These are phyloP conservation scores for Hygrophila difformis DNA, from an alignment of 257 asterid genomes.

Conservation along the genomic window DNA sequence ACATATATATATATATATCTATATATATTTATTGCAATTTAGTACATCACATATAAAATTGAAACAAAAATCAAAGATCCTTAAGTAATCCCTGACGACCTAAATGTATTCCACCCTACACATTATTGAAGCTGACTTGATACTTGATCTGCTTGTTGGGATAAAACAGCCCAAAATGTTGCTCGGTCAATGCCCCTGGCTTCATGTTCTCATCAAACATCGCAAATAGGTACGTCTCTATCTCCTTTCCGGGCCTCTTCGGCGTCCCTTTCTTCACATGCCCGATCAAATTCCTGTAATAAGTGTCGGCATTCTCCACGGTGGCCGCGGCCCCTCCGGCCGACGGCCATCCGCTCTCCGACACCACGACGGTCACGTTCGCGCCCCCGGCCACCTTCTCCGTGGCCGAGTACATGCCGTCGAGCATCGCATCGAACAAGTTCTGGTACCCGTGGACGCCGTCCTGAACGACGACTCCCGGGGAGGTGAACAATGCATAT, in stretches of 20 bases:
- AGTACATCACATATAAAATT: too few relatives aligned
- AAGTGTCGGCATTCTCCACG: constrained; percentile 25
- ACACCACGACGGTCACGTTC: constrained; percentile 24
- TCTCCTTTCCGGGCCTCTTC: constrained; percentile 18
- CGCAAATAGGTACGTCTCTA: constrained; percentile 46
- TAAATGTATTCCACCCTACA: too few relatives aligned
- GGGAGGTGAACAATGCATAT: constrained; percentile 23
- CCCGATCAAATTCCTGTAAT: constrained; percentile 26
- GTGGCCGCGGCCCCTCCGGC: constrained; percentile 26
- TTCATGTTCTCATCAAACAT: constrained; percentile 52
- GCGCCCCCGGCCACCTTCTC: constrained; percentile 29
- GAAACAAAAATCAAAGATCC: too few relatives aligned
- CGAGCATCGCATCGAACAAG: constrained; percentile 43
- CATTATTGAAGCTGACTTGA: constrained; percentile 12
- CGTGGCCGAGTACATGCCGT: constrained; percentile 28
- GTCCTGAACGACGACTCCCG: neutral
- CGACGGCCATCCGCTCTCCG: constrained; percentile 68
- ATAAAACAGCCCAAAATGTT: constrained; percentile 36
- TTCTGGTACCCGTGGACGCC: constrained; percentile 18
- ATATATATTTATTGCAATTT: too few relatives aligned
- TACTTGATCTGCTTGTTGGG: constrained; percentile 28
- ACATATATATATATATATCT: too few relatives aligned
- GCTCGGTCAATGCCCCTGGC: constrained; percentile 17
- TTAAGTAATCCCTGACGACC: too few relatives aligned
- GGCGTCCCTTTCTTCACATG: constrained; percentile 34